Evolutionary conservation across 805 yeast species (phyloP), one percentile per base, ranked within the genome.

Genomic region (Ogataea neopini): DNA sequence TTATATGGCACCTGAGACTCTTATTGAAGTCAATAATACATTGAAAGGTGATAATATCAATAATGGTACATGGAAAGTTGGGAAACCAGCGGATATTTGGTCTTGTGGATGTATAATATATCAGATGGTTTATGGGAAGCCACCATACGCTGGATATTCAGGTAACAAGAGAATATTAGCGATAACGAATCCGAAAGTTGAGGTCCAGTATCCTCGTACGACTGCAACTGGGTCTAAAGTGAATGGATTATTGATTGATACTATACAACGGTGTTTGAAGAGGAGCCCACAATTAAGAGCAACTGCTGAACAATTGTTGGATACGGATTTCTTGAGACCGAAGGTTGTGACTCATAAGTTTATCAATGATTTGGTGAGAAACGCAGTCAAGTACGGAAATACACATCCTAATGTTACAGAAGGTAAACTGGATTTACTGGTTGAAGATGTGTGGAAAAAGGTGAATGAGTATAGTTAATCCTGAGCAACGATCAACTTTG

Each of bases 1-100:
- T 63, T 94, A 92, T 64, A 94, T 92, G 98, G 97, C 99, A 0
- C 99, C 99, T 0, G 99, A 92, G 66, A 88, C 97, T 0, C 69
- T 92, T 49, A 75, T 85, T 38, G 95, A 86, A 64, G 80, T 74
- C 50, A 73, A 71, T 43, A 52, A 54, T 25, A 53, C 60, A 11
- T 19, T 69, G 23, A 49, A 41, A 26, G 54, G 57, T 5, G 80
- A 54, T 36, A 44, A 49, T 36, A 18, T 47, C 9, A 53, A 50
- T 22, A 39, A 50, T 60, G 47, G 69, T 48, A 68, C 80, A 30
- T 70, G 84, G 92, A 87, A 81, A 64, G 96, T 91, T 9, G 97
- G 98, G 1, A 85, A 84, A 58, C 96, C 98, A 0, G 86, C 97
- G 1, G 99, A 94, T 69, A 83, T 94, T 13, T 94, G 99, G 99